These are phyloP conservation scores for Hypoxylon sp. DNA, from an alignment of 2,329 filamentous ascomycete species.

Conservation along the genomic window DNA sequence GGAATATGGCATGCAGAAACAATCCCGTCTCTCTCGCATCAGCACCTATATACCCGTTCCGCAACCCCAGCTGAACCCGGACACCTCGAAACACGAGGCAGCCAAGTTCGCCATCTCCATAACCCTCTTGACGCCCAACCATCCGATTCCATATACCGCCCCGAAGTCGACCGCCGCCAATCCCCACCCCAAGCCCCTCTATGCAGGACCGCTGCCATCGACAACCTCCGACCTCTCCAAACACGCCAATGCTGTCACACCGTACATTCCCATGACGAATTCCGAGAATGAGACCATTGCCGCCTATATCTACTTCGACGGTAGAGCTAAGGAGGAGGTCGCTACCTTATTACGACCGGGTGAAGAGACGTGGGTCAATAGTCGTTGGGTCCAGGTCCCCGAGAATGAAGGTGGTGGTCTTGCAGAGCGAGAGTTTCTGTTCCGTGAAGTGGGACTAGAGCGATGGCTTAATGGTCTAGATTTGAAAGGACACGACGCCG, in stretches of 20 bases:
- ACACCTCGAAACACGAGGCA: constrained; percentile 82
- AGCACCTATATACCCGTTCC: constrained; percentile 97
- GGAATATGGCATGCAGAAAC: constrained; percentile 94
- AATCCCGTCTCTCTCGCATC: constrained; percentile 89
- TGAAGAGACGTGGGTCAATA: constrained; percentile 99
- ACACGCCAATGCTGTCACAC: constrained; percentile 68
- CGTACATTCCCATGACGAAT: constrained; percentile 91
- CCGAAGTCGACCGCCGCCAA: constrained; percentile 81
- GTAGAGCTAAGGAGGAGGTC: constrained; percentile 93
- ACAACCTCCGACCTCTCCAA: constrained; percentile 57
- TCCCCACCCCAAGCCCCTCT: constrained; percentile 81
- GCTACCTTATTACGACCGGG: constrained; percentile 90
- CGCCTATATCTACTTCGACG: constrained; percentile 99
- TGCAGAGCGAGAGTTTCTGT: constrained; percentile 95
- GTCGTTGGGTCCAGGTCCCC: constrained; percentile 94
- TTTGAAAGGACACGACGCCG: constrained; percentile 89
- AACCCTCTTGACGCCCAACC: constrained; percentile 86
- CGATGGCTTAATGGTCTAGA: constrained; percentile 96
- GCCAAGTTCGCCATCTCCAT: constrained; percentile 98
- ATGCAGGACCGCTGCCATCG: constrained; percentile 76
- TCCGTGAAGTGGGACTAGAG: constrained; percentile 95
- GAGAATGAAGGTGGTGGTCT: constrained; percentile 91
- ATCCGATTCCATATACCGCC: constrained; percentile 91
- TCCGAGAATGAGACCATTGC: constrained; percentile 97
- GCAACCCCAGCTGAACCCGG: constrained; percentile 77